Base-by-base conservation (phyloP, 495 filamentous ascomycete genomes). In the Talaromyces trachyspermus region DNA sequence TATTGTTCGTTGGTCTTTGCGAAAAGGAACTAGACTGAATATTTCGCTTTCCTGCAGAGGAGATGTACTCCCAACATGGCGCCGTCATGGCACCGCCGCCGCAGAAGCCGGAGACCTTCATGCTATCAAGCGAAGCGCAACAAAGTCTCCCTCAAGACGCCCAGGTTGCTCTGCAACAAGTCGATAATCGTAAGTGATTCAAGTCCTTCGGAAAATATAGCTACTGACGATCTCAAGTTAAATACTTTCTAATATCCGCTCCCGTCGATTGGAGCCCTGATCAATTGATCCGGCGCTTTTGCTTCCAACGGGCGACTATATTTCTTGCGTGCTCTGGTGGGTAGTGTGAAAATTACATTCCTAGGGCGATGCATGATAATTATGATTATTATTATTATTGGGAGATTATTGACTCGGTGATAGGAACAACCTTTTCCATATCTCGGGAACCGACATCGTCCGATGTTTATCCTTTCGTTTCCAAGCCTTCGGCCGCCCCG, bases 211-310 rank as follows among this genome's bases (percentile, higher is more conserved):
- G 39, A 38, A 18, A 41, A 19, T 22, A 2, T 10, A 3, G 23
- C 25, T 15, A 29, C 55, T 64, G 50, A 64, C 49, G 33, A 32
- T 39, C 47, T 29, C 29, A 59, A 98, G 92, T 98, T 61, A 98
- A 98, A 81, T 98, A 97, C 66, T 98, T 98, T 74, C 87, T 98
- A 65, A 89, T 98, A 49, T 97, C 92, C 14, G 92, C 92, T 25
- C 92, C 92, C 22, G 92, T 98, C 43, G 94, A 98, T 74, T 98
- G 92, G 92, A 85, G 84, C 52, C 85, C 81, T 8, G 94, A 97
- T 62, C 92, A 97, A 67, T 90, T 95, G 57, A 97, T 98, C 58
- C 80, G 94, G 50, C 80, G 92, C 46, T 97, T 97, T 62, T 97
- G 49, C 75, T 98, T 44, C 92, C 92, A 1, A 98, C 92, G 10